A percentile compares a stretch with the other conserved stretches of the same genome.
Evolutionary conservation across 345 rosid genomes (phyloP).

Genomic region (Arabidopsis thaliana): TAIR10.1 NC_003074.8:7467501-7468000

Average conservation of each 20-base stretch:
- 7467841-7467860: neutral
- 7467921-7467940: constrained; percentile 24
- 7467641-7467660: constrained; percentile 27
- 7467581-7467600: constrained; percentile 19
- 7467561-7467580: constrained; percentile 33
- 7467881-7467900: neutral
- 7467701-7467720: neutral
- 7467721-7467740: constrained; percentile 29
- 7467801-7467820: neutral
- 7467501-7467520: neutral
- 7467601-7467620: constrained; percentile 10
- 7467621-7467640: constrained; percentile 26
- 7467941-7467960: neutral
- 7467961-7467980: neutral
- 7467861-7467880: constrained; percentile 15
- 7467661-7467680: constrained; percentile 8
- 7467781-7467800: constrained; percentile 6
- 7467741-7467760: constrained; percentile 31
- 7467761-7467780: constrained; percentile 30
- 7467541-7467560: constrained; percentile 17
- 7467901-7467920: constrained; percentile 4
- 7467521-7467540: constrained; percentile 11
- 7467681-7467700: neutral
- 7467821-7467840: neutral
- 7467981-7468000: neutral